A percentile compares a stretch with the other conserved stretches of the same genome.
Evolutionary conservation across 495 filamentous ascomycete species (phyloP).

Genomic region (Tuber borchii): DNA sequence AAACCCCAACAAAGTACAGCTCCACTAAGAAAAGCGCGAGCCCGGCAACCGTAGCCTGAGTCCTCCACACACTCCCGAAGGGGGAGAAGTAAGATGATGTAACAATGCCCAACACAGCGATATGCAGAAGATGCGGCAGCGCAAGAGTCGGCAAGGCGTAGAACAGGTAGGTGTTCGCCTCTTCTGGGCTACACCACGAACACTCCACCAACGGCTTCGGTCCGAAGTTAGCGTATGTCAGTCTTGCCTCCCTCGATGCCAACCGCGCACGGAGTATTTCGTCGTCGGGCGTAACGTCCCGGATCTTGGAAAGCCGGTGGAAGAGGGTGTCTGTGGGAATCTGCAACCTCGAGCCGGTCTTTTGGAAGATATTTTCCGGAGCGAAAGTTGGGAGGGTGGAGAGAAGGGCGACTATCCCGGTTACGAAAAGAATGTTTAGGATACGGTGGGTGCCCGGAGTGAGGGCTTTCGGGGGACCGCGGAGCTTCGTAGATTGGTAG

Average conservation of each 20-base stretch:
- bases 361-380: slow-evolving; percentile 72
- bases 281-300: slow-evolving; percentile 58
- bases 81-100: slow-evolving; percentile 54
- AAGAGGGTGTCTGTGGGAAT: slow-evolving; percentile 82
- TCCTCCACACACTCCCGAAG: slow-evolving; percentile 60
- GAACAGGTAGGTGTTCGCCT: slow-evolving; percentile 63
- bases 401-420: slow-evolving; percentile 53
- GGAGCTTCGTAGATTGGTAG: slow-evolving; percentile 54
- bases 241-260: slow-evolving; percentile 60
- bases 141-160: slow-evolving; percentile 72
- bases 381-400: slow-evolving; percentile 61
- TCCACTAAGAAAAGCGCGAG: slow-evolving; percentile 58
- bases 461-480: slow-evolving; percentile 54
- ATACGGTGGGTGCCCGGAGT: slow-evolving; percentile 51
- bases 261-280: slow-evolving; percentile 59
- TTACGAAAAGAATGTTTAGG: slow-evolving; percentile 57
- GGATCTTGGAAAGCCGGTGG: slow-evolving; percentile 60
- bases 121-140: slow-evolving; percentile 69
- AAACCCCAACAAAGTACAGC: slow-evolving; percentile 51
- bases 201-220: slow-evolving; percentile 64
- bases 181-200: slow-evolving; percentile 72
- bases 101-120: slow-evolving; percentile 60
- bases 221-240: slow-evolving; percentile 77
- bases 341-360: slow-evolving; percentile 67
- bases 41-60: slow-evolving; percentile 57